A percentile compares a stretch with the other conserved stretches of the same genome.
Evolutionary conservation across 208 protist genomes (phyloP).

Genomic region (Phytomonas francai): DNA sequence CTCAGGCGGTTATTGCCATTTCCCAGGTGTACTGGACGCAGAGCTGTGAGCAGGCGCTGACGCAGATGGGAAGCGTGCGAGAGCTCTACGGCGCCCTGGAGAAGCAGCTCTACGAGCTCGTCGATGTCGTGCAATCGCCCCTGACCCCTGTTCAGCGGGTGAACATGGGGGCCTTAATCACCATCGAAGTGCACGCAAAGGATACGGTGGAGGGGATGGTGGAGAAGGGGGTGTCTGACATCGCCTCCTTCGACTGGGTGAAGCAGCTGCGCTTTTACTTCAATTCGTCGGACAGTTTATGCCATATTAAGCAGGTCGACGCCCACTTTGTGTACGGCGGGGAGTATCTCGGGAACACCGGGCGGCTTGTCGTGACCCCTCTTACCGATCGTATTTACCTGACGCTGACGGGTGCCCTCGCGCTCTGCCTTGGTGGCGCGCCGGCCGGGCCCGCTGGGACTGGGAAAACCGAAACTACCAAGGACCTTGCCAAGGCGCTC

Average conservation of each 20-base stretch:
- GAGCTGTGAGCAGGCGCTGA: constrained; percentile 88
- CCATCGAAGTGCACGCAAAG: constrained; percentile 96
- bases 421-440: constrained; percentile 91
- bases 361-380: constrained; percentile 95
- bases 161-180: constrained; percentile 95
- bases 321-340: constrained; percentile 93
- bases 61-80: constrained; percentile 50
- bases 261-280: constrained; percentile 97
- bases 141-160: constrained; percentile 78
- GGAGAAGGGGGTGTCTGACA: constrained; percentile 36
- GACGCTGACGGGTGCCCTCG: constrained; percentile 92
- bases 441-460: constrained; percentile 93
- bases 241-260: constrained; percentile 95
- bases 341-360: constrained; percentile 97
- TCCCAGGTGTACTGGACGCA: constrained; percentile 94
- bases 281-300: constrained; percentile 69
- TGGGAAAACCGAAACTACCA: constrained; percentile 97
- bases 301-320: constrained; percentile 92
- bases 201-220: constrained; percentile 90
- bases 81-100: constrained; percentile 55
- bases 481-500: constrained; percentile 96
- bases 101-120: constrained; percentile 82
- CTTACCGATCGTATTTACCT: constrained; percentile 96
- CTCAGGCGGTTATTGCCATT: constrained; percentile 89
- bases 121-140: constrained; percentile 89